A percentile compares a stretch with the other conserved stretches of the same genome.
These are phyloP conservation scores for Biancaea sappan DNA, from an alignment of 306 rosid genomes.

Conservation along the genomic window DNA sequence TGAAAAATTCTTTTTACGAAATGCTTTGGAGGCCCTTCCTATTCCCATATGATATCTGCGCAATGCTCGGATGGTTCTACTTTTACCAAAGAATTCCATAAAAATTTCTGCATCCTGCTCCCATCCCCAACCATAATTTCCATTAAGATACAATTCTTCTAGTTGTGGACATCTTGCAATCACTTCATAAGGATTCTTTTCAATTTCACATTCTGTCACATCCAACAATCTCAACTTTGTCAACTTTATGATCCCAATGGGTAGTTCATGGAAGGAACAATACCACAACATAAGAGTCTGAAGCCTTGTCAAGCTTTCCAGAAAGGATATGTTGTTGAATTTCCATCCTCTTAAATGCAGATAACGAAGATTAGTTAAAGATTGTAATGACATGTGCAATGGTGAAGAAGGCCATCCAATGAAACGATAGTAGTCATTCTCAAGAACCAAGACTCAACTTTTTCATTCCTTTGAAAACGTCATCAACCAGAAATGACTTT, in stretches of 20 bases:
- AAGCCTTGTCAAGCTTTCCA: slow-evolving; percentile 25
- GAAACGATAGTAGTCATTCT: too few relatives aligned
- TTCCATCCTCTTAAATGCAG: accelerated
- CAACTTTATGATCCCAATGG: not conserved
- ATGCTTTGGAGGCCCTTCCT: not conserved
- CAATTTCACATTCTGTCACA: slow-evolving; percentile 3
- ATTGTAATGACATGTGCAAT: not conserved
- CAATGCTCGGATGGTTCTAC: slow-evolving; percentile 8
- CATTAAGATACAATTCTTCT: slow-evolving; percentile 33
- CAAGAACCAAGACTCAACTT: too few relatives aligned
- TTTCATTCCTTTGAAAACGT: too few relatives aligned
- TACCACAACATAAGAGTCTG: not conserved
- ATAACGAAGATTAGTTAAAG: not conserved
- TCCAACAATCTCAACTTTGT: slow-evolving; percentile 30
- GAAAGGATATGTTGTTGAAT: slow-evolving; percentile 4
- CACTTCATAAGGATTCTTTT: slow-evolving; percentile 20
- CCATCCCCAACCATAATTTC: not conserved
- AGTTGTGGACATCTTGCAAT: slow-evolving; percentile 12
- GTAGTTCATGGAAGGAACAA: too few relatives aligned
- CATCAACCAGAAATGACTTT: too few relatives aligned
- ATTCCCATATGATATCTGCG: slow-evolving; percentile 23
- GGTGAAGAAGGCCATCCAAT: not conserved
- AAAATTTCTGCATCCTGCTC: not conserved
- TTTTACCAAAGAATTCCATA: too few relatives aligned
- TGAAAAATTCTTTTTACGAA: not conserved